These are phyloP conservation scores for Phellinidium pouzarii DNA, from an alignment of 1,284 basidiomycete genomes.

Conservation along the genomic window DNA sequence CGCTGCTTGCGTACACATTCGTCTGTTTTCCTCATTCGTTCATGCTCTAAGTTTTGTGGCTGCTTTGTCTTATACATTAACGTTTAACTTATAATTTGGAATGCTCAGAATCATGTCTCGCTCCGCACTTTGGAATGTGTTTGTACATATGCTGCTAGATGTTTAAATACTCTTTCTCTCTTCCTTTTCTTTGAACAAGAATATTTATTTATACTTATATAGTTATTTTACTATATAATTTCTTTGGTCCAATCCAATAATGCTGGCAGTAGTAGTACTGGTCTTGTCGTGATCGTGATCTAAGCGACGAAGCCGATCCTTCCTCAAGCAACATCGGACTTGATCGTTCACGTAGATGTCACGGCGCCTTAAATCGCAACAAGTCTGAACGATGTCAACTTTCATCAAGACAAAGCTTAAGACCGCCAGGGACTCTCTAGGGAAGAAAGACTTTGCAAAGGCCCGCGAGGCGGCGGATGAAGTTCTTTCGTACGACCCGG, in stretches of 20 bases:
- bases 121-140: no score
- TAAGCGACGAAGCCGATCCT: no score
- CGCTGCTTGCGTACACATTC: neutral
- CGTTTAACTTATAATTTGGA: conserved; percentile 5
- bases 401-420: conserved; percentile 74
- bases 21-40: neutral
- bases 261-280: neutral
- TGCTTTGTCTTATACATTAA: conserved; percentile 1
- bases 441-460: conserved; percentile 65
- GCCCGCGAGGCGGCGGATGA: conserved; percentile 63
- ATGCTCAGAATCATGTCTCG: no score
- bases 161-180: no score
- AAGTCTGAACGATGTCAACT: no score
- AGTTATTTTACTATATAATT: neutral
- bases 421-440: conserved; percentile 70
- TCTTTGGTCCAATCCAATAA: no score
- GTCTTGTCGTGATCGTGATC: neutral
- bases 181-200: no score
- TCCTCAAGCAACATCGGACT: neutral
- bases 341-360: neutral
- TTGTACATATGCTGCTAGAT: no score
- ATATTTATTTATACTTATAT: neutral
- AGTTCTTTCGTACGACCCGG: conserved; percentile 65
- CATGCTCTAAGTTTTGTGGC: neutral
- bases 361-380: no score